Evolutionary conservation across 2,329 filamentous ascomycete species (phyloP), one percentile per base, ranked within the genome.

Genomic region (Samsoniella hepiali): DNA sequence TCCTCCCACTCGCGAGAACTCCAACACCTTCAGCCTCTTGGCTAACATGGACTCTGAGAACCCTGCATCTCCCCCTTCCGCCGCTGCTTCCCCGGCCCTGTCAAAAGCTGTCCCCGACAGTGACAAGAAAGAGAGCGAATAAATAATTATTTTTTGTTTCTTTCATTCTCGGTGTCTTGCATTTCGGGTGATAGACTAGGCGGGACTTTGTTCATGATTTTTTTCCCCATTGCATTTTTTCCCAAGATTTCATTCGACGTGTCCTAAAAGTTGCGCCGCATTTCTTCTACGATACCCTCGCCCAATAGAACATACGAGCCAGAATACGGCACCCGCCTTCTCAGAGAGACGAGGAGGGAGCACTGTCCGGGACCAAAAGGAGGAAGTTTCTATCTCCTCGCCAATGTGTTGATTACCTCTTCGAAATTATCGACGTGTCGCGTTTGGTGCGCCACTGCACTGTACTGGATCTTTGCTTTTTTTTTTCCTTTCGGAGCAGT

Each of bases 21-120:
- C 88, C 69, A 99, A 99, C 82, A 89, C 93, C 70, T 99, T 97
- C 81, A 94, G 84, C 73, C 77, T 86, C 67, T 78, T 87, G 66
- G 84, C 83, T 70, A 85, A 79, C 71, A 84, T 82, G 85, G 87
- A 84, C 71, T 82, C 81, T 69, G 84, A 86, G 73, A 82, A 84
- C 76, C 87, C 83, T 65, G 82, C 85, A 71, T 91, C 90, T 69
- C 89, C 90, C 71, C 88, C 89, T 63, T 88, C 88, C 65, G 84
- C 86, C 56, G 80, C 86, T 67, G 86, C 84, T 63, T 91, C 88
- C 62, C 88, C 88, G 55, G 84, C 85, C 64, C 74, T 88, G 72
- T 78, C 86, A 67, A 90, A 90, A 79, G 83, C 81, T 66, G 82
- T 81, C 66, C 82, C 84, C 66, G 84, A 84, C 72, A 79, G 73